Evolutionary conservation across 1,284 basidiomycete genomes (phyloP).

Genomic region (Ganoderma meredithae): DNA sequence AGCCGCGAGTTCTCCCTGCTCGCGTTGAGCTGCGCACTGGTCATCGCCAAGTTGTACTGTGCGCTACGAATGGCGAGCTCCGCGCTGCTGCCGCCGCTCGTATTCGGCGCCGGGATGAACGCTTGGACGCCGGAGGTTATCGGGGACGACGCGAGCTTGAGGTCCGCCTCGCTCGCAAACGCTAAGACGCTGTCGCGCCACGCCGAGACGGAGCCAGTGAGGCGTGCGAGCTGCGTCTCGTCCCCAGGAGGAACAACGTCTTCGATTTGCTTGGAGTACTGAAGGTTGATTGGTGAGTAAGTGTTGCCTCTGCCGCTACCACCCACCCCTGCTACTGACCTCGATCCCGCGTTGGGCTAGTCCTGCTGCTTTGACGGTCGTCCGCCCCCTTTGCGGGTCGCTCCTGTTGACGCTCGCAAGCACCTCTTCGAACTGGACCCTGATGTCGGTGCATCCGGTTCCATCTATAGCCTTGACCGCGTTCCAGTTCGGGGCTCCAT

Average conservation of each 20-base stretch:
- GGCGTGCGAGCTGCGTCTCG: slow-evolving; percentile 3
- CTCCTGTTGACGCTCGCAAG: slow-evolving; percentile 2
- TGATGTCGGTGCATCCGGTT: slow-evolving; percentile 9
- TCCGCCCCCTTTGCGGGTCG: slow-evolving; percentile 2
- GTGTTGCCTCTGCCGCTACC: neutral
- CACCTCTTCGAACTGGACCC: slow-evolving; percentile 16
- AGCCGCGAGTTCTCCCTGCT: slow-evolving; percentile 18
- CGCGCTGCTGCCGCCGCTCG: slow-evolving; percentile 13
- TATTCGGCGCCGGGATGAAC: slow-evolving; percentile 10
- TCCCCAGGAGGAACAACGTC: slow-evolving; percentile 5
- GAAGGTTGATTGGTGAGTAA: neutral
- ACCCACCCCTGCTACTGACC: neutral
- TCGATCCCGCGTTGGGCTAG: neutral
- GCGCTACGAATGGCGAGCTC: slow-evolving; percentile 13
- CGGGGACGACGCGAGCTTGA: slow-evolving; percentile 14
- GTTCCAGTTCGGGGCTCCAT: slow-evolving; percentile 16
- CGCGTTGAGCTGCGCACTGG: slow-evolving; percentile 20
- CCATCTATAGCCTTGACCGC: slow-evolving; percentile 11
- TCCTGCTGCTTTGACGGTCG: neutral
- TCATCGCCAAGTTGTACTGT: slow-evolving; percentile 10
- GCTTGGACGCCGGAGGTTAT: slow-evolving; percentile 17
- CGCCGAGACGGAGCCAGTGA: neutral
- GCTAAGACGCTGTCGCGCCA: slow-evolving; percentile 19
- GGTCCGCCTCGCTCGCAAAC: slow-evolving; percentile 13
- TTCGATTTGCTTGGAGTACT: slow-evolving; percentile 11